Evolutionary conservation across 805 yeast species (phyloP).

Genomic region (Komagataella populi): DNA sequence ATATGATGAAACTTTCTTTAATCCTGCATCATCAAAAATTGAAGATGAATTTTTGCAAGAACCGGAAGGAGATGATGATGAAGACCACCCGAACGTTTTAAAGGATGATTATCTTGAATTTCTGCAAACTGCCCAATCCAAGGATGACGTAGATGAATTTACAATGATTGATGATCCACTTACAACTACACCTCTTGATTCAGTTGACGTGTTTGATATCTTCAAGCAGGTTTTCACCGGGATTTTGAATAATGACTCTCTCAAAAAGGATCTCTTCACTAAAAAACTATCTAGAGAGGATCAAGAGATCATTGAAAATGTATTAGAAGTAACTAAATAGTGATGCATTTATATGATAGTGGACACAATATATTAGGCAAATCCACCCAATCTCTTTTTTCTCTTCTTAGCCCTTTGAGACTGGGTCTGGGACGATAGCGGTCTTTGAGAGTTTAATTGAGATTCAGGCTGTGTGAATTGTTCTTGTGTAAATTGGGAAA

Average conservation of each 20-base stretch:
- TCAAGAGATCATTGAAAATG: neutral
- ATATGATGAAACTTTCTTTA: slow-evolving; percentile 21
- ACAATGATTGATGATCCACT: slow-evolving; percentile 76
- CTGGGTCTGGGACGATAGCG: neutral
- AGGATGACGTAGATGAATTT: slow-evolving; percentile 43
- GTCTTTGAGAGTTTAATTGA: neutral
- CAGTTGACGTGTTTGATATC: slow-evolving; percentile 53
- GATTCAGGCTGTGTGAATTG: neutral
- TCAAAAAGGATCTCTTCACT: neutral
- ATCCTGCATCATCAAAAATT: slow-evolving; percentile 8
- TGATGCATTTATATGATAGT: neutral
- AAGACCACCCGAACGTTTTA: slow-evolving; percentile 15
- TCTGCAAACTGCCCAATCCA: slow-evolving; percentile 28
- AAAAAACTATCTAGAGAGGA: neutral
- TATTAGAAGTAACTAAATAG: neutral
- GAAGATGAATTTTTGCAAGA: slow-evolving; percentile 15
- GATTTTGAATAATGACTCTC: neutral
- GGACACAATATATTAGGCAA: slow-evolving; percentile 18
- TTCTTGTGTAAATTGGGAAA: slow-evolving; percentile 16
- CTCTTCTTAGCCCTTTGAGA: slow-evolving; percentile 12
- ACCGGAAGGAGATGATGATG: slow-evolving; percentile 12
- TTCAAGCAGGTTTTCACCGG: slow-evolving; percentile 41
- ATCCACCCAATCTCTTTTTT: slow-evolving; percentile 36
- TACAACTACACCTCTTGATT: slow-evolving; percentile 68
- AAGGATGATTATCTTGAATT: slow-evolving; percentile 34